Percentiles rank a stretch among this genome's conserved stretches.
Conservation (phyloP, 208 protist species). For the Sergeia podlipaevii region DNA sequence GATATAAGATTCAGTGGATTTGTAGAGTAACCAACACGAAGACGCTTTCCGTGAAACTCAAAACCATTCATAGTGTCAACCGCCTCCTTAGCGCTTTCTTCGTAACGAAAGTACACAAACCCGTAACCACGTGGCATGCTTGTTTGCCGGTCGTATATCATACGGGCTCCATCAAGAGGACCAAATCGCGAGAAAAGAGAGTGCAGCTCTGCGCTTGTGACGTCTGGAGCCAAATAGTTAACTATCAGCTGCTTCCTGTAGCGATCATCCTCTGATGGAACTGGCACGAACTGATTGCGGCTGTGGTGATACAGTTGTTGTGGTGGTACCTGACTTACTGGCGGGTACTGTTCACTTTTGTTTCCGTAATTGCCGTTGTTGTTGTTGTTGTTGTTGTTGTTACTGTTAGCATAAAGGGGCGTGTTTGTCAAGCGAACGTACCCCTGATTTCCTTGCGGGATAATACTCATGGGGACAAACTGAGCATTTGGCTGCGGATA, state of each 20-base stretch:
- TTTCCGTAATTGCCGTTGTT: too few species aligned
- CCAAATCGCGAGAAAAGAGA: slow-evolving; percentile 68
- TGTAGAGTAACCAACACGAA: slow-evolving; percentile 75
- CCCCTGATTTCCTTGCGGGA: slow-evolving; percentile 23
- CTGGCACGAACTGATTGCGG: slow-evolving; percentile 27
- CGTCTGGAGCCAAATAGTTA: slow-evolving; percentile 71
- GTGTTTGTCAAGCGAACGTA: slow-evolving; percentile 17
- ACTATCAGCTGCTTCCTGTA: slow-evolving; percentile 80
- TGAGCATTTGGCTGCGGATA: slow-evolving; percentile 27
- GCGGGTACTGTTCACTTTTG: too few species aligned
- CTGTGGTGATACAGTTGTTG: slow-evolving; percentile 13
- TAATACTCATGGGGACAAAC: slow-evolving; percentile 37
- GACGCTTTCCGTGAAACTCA: slow-evolving; percentile 66
- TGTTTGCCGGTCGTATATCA: slow-evolving; percentile 76
- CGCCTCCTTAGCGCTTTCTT: slow-evolving; percentile 49
- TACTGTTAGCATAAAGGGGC: slow-evolving; percentile 21
- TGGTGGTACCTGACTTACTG: background rate
- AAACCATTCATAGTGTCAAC: slow-evolving; percentile 64
- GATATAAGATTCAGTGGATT: slow-evolving; percentile 74
- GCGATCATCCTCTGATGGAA: slow-evolving; percentile 47
- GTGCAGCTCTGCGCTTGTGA: slow-evolving; percentile 53
- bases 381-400: slow-evolving; percentile 14
- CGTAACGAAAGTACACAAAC: slow-evolving; percentile 73
- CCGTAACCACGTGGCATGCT: slow-evolving; percentile 62
- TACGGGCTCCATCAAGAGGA: slow-evolving; percentile 53